Evolutionary conservation across 1,139 yeast species (phyloP).

Genomic region (Geotrichum phurueaensis): DNA sequence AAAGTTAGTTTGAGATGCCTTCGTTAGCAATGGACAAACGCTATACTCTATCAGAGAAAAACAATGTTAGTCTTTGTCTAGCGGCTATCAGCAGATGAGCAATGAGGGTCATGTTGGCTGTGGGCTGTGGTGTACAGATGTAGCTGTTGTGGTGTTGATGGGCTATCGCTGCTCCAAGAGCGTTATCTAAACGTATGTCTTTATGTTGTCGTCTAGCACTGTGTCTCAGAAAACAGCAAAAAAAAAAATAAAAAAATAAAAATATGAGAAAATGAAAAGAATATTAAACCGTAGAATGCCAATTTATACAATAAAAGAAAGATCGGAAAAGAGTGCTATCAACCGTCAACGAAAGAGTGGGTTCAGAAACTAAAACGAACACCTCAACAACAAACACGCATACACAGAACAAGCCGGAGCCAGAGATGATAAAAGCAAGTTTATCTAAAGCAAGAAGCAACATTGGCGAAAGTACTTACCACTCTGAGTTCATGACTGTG

Average conservation of each 20-base stretch:
- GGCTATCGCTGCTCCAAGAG: background rate
- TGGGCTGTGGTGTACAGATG: background rate
- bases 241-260: too few species aligned
- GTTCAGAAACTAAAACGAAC: background rate
- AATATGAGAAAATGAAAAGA: background rate
- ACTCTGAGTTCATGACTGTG: background rate
- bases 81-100: background rate
- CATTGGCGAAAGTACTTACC: background rate
- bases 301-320: background rate
- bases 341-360: background rate
- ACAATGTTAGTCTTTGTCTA: background rate
- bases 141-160: background rate
- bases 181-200: background rate
- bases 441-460: background rate
- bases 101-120: background rate
- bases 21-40: background rate
- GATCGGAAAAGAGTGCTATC: background rate
- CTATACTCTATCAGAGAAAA: background rate
- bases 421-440: background rate
- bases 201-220: background rate
- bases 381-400: background rate
- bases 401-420: background rate
- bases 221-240: background rate
- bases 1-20: background rate
- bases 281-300: background rate